Evolutionary conservation across 768 basidiomycete genomes (phyloP), one percentile per base, ranked within the genome.

Genomic region (Paxillus involutus): DNA sequence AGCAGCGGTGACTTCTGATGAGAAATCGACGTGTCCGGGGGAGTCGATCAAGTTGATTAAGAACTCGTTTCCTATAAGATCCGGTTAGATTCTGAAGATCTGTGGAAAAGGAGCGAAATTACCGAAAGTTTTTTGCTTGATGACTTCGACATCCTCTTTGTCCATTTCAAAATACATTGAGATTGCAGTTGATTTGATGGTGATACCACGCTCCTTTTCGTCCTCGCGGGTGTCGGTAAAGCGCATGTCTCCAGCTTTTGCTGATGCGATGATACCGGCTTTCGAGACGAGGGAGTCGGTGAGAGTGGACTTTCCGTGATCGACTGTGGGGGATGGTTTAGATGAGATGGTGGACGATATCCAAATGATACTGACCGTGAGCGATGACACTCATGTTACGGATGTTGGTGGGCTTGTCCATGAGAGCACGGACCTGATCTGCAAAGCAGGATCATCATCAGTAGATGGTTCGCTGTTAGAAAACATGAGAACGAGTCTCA

Each of bases 1-100:
- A 61, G 97, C 97, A 58, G 97, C 97, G 3, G 97, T 99, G 66
- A 99, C 97, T 77, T 99, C 97, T 49, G 97, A 98, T 33, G 97
- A 99, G 82, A 99, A 99, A 75, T 99, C 97, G 75, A 99, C 97
- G 85, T 99, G 97, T 66, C 97, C 97, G 50, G 97, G 97, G 8
- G 95, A 98, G 73, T 99, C 97, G 80, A 99, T 98, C 78, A 99
- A 78, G 79, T 99, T 99, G 82, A 99, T 98, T 83, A 99, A 84
- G 84, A 99, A 99, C 73, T 98, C 93, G 70, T 85, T 81, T 60
- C 94, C 94, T 87, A 55, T 50, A 43, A 37, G 49, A 47, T 35
- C 40, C 59, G 57, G 50, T 51, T 26, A 58, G 47, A 26, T 9
- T 21, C 21, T 11, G 7, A 8, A 35, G 33, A 37, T 53, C 41